Base-by-base conservation (phyloP, 352 stramenopile genomes). In the Stephanocyclus meneghinianus region DNA sequence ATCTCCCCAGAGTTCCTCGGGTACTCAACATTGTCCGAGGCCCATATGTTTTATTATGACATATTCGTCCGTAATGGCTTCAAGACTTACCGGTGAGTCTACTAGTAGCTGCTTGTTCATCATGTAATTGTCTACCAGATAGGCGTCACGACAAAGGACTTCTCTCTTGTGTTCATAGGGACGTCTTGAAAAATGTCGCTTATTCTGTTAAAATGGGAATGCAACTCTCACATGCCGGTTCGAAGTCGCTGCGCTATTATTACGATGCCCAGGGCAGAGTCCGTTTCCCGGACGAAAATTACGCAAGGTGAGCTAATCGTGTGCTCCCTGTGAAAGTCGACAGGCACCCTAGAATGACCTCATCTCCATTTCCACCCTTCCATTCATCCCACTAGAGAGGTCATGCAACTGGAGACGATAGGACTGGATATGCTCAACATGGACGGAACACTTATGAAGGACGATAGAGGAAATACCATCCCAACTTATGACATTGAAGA, bases 341-440 rank as follows among this genome's bases (percentile, higher is more conserved):
- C 21, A 16, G 6, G 11, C 37, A 16, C 4, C n/a, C n/a, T 8
- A 21, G 13, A 62, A 3, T 44, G 35, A 26, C 11, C 5, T 42
- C 51, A 55, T 32, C 32, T 26, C 9, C 50, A 21, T 26, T 29
- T 71, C n/a, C 65, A 44, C 29, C 48, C 35, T 37, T 63, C 4
- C 18, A 51, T 50, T 26, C 15, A 11, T 47, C 50, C 16, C n/a
- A 1, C 29, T n/a, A 69, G 55, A 32, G 74, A 84, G 35, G 44
- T 73, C 1, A 81, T 84, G 77, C 78, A 91, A 64, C 71, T 91
- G 2, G 86, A 88, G 44, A 90, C 74, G 6, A 71, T 92, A 30
- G 87, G 85, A n/a, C 47, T 92, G 55, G 64, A 77, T 18, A 62
- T 74, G 60, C 47, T 86, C 6, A 81, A 88, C 50, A 73, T 76